Percentiles rank a stretch among this genome's conserved stretches.
These are phyloP conservation scores for Coelastrella sp. DNA, from an alignment of 139 green algal species.

Conservation along the genomic window DNA sequence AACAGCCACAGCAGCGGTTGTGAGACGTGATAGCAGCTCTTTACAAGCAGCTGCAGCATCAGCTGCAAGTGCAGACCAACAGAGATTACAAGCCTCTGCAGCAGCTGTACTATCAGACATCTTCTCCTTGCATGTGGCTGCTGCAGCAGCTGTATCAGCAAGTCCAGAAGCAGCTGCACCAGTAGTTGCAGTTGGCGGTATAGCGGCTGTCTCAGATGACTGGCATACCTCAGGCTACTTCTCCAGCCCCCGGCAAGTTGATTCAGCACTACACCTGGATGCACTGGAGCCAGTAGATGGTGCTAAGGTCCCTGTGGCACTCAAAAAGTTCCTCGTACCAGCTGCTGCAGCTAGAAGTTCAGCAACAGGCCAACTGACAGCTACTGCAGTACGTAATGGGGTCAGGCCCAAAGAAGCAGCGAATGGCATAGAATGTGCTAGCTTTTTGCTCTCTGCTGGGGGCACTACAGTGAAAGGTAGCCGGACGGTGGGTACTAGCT, in stretches of 20 bases:
- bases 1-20: neutral
- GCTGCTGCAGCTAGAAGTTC: neutral
- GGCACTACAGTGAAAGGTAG: neutral
- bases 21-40: neutral
- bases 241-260: conserved; percentile 41
- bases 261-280: conserved; percentile 69
- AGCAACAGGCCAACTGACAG: neutral
- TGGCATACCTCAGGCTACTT: conserved; percentile 51
- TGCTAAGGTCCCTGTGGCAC: conserved; percentile 66
- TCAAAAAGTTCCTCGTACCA: conserved; percentile 50
- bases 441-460: conserved; percentile 4
- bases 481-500: neutral
- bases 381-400: neutral
- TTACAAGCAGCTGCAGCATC: conserved; percentile 3
- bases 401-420: neutral
- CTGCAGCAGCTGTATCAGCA: conserved; percentile 21
- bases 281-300: conserved; percentile 48
- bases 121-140: neutral
- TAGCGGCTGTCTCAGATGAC: conserved; percentile 7
- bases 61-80: neutral
- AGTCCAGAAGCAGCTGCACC: neutral
- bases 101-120: neutral
- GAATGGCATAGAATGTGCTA: neutral
- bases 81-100: conserved; percentile 4
- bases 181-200: neutral